phyloP scores from a whole-genome alignment of 2,329 filamentous ascomycete species.

The Colletotrichum lini region DNA sequence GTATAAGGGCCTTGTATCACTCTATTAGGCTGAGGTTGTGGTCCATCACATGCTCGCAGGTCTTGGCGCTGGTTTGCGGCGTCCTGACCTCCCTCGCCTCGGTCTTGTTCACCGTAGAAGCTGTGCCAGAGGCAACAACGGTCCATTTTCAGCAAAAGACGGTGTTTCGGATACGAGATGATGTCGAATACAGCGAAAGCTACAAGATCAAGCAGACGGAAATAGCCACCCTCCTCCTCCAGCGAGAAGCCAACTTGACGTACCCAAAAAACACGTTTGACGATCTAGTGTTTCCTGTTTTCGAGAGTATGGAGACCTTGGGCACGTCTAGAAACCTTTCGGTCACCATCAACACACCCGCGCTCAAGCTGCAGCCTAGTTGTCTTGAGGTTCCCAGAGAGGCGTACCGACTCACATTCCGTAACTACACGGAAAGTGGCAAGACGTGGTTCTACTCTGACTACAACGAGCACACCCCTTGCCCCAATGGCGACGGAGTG shows the following conservation, averaged over 20 bases:
- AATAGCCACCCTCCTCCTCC: neutral
- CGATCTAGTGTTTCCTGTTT: slow-evolving; percentile 10
- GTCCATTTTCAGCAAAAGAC: slow-evolving; percentile 8
- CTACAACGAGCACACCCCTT: slow-evolving; percentile 1
- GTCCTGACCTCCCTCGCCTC: slow-evolving; percentile 19
- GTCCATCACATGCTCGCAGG: slow-evolving; percentile 13
- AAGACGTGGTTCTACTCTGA: neutral
- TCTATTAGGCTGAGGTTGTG: slow-evolving; percentile 9
- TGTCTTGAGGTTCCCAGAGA: slow-evolving; percentile 15
- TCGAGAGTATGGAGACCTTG: slow-evolving; percentile 1
- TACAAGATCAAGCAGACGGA: neutral
- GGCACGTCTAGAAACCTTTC: neutral
- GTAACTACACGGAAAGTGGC: slow-evolving; percentile 7
- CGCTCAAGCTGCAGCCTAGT: neutral
- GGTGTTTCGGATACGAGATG: neutral
- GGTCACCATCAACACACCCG: slow-evolving; percentile 8
- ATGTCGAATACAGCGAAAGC: neutral
- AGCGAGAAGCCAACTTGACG: slow-evolving; percentile 12
- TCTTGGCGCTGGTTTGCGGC: slow-evolving; percentile 27
- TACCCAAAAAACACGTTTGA: slow-evolving; percentile 24
- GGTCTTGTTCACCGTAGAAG: slow-evolving; percentile 18
- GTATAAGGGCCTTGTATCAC: slow-evolving; percentile 10
- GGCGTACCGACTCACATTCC: neutral
- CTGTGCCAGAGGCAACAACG: neutral
- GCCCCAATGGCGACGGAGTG: neutral